phyloP scores from a whole-genome alignment of 73 alveolate species.

The Paramecium pentaurelia region DNA sequence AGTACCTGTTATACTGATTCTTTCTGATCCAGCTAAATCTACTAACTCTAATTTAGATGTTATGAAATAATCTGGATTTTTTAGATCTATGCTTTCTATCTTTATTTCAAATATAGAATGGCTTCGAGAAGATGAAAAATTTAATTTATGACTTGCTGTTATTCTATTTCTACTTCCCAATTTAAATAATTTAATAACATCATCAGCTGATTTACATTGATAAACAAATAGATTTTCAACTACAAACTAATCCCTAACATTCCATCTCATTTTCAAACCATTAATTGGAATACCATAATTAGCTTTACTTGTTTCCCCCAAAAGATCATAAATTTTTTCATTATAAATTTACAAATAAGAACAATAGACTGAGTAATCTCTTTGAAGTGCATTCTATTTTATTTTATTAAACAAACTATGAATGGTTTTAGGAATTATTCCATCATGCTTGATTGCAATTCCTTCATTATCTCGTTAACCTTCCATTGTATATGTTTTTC shows the following conservation, averaged over 20 bases:
- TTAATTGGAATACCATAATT: background rate
- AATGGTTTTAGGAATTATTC: conserved; percentile 32
- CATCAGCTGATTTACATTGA: conserved; percentile 71
- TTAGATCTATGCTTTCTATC: conserved; percentile 72
- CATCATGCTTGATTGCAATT: background rate
- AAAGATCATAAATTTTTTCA: conserved; percentile 84
- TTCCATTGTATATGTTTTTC: conserved; percentile 95
- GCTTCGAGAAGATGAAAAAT: conserved; percentile 87
- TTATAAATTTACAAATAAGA: conserved; percentile 80
- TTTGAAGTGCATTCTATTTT: conserved; percentile 11
- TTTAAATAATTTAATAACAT: conserved; percentile 74
- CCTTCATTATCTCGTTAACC: conserved; percentile 71
- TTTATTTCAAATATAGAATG: conserved; percentile 93
- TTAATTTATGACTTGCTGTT: conserved; percentile 91
- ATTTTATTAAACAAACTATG: conserved; percentile 52
- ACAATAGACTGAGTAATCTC: conserved; percentile 67
- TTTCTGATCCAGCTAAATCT: conserved; percentile 98
- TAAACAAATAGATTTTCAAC: conserved; percentile 82
- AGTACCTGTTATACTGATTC: conserved; percentile 86
- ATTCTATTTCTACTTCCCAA: conserved; percentile 89
- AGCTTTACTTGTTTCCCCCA: conserved; percentile 53
- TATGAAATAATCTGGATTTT: conserved; percentile 76
- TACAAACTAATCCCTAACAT: conserved; percentile 70
- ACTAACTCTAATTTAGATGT: conserved; percentile 88
- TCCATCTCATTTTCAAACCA: conserved; percentile 80